Evolutionary conservation across 2,329 filamentous ascomycete species (phyloP).

Genomic region (Balansia obtecta): DNA sequence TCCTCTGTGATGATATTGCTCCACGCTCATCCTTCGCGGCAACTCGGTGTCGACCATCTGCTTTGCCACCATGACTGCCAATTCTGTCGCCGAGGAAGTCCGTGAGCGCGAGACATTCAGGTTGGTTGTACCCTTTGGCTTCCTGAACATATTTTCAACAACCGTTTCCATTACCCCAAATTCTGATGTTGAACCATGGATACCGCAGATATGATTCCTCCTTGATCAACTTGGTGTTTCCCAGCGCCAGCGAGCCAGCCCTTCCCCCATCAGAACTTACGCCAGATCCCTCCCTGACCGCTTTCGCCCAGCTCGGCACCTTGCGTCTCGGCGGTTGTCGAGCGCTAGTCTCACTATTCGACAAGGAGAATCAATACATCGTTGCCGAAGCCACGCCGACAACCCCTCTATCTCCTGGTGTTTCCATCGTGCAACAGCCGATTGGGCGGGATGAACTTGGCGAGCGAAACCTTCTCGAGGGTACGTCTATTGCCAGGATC

Average conservation of each 20-base stretch:
- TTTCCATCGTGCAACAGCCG: conserved; percentile 4
- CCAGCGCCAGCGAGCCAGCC: not conserved
- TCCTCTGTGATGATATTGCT: conserved; percentile 1
- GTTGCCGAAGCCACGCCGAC: conserved; percentile 36
- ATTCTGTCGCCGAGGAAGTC: conserved; percentile 2
- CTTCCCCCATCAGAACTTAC: conserved; percentile 6
- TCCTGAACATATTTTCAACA: not conserved
- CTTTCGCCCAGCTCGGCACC: conserved; percentile 36
- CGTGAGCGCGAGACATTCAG: conserved; percentile 6
- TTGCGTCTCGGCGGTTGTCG: conserved; percentile 28
- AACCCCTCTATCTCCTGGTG: conserved; percentile 20
- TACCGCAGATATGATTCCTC: conserved; percentile 5
- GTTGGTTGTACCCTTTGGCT: not conserved
- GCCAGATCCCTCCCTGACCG: conserved; percentile 29
- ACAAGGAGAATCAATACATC: conserved; percentile 32
- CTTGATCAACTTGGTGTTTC: conserved; percentile 4
- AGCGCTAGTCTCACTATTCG: conserved; percentile 38
- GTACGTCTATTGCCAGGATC: conserved; percentile 18
- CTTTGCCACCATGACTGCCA: conserved; percentile 1
- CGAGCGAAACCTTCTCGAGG: conserved; percentile 16
- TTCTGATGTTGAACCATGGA: not conserved
- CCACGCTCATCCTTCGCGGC: not conserved
- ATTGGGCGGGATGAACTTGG: conserved; percentile 1
- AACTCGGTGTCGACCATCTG: not conserved
- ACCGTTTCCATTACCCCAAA: not conserved